phyloP scores from a whole-genome alignment of 164 flowering plant species.

The Dillenia turbinata region DNA sequence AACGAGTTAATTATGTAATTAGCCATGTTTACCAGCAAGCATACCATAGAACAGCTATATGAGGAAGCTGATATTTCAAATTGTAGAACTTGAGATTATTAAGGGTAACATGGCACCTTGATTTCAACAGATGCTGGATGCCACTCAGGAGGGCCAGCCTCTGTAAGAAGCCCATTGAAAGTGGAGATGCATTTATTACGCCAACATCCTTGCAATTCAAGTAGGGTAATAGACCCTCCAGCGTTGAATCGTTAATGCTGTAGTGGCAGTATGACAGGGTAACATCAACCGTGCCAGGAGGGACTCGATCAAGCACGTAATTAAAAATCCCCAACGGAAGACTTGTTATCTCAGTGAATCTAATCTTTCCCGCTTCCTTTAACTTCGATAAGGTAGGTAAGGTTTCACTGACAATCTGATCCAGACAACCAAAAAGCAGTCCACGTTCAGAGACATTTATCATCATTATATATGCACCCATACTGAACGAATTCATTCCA shows the following conservation, averaged over 20 bases:
- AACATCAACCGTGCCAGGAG: slow-evolving; percentile 87
- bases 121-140: slow-evolving; percentile 92
- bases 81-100: background rate
- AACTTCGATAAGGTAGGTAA: slow-evolving; percentile 84
- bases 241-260: slow-evolving; percentile 71
- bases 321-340: slow-evolving; percentile 74
- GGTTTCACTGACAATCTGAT: slow-evolving; percentile 86
- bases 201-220: slow-evolving; percentile 91
- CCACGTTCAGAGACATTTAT: no score
- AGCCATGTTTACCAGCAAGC: no score
- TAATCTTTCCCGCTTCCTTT: slow-evolving; percentile 76
- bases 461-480: background rate
- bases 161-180: slow-evolving; percentile 94
- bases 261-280: slow-evolving; percentile 89
- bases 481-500: slow-evolving; percentile 3
- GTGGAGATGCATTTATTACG: slow-evolving; percentile 86
- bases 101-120: slow-evolving; percentile 43
- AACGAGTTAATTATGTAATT: no score
- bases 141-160: slow-evolving; percentile 94
- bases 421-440: background rate
- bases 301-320: slow-evolving; percentile 85
- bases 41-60: no score
- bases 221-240: slow-evolving; percentile 83
- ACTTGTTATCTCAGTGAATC: slow-evolving; percentile 90
- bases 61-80: background rate